Percentiles rank a stretch among this genome's conserved stretches.
These are phyloP conservation scores for Tolypocladium album DNA, from an alignment of 2,329 filamentous ascomycete species.

Conservation along the genomic window DNA sequence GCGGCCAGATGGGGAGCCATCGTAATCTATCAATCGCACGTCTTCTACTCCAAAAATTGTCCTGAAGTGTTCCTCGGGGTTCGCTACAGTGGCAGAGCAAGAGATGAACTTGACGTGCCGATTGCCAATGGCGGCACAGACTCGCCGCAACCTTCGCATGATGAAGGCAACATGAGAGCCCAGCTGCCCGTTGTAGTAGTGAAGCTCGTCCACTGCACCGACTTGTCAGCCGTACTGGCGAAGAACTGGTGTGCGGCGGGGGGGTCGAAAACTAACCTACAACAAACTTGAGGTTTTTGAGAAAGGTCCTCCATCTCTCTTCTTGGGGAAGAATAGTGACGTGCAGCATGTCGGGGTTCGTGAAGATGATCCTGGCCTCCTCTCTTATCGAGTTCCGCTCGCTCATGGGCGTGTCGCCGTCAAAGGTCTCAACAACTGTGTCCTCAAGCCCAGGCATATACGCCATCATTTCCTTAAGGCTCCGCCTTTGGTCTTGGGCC, in stretches of 20 bases:
- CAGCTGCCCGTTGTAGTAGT: conserved; percentile 93
- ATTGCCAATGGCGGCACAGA: conserved; percentile 88
- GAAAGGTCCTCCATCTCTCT: conserved; percentile 74
- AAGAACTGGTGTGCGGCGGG: background rate
- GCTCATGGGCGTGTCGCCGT: conserved; percentile 82
- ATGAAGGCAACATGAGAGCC: conserved; percentile 91
- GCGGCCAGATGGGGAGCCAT: conserved; percentile 78
- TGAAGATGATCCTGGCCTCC: conserved; percentile 87
- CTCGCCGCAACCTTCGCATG: conserved; percentile 77
- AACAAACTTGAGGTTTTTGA: conserved; percentile 84
- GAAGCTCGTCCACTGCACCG: conserved; percentile 62
- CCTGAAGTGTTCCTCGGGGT: conserved; percentile 83
- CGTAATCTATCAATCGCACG: conserved; percentile 74
- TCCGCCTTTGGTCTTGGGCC: conserved; percentile 86
- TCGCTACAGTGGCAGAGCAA: conserved; percentile 92
- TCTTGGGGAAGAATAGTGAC: conserved; percentile 90
- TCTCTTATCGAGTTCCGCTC: conserved; percentile 74
- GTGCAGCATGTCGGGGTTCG: conserved; percentile 96
- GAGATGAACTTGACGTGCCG: conserved; percentile 79
- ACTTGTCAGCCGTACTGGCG: background rate
- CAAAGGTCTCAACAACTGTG: conserved; percentile 80
- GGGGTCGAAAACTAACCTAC: conserved; percentile 40
- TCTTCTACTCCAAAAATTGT: conserved; percentile 85
- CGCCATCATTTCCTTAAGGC: conserved; percentile 70
- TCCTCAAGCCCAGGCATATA: conserved; percentile 72